A percentile compares a stretch with the other conserved stretches of the same genome.
These are phyloP conservation scores for Handroanthus guayacan DNA, from an alignment of 257 asterid genomes.

Conservation along the genomic window DNA sequence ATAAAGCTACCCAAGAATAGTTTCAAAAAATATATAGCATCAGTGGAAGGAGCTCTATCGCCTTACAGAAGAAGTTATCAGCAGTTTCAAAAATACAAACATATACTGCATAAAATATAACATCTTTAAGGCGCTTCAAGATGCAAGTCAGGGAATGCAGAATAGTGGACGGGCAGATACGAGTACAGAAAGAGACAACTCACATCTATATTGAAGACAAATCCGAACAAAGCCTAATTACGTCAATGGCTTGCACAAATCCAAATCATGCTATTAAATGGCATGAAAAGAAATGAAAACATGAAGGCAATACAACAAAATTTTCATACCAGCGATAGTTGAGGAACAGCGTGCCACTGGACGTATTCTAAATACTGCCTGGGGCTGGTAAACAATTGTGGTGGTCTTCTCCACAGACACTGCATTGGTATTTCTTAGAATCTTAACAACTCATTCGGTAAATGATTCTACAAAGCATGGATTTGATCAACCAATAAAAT, in stretches of 20 bases:
- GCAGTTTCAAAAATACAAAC: too few relatives aligned
- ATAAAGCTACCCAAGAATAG: too few relatives aligned
- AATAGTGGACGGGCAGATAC: too few relatives aligned
- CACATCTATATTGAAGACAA: neutral
- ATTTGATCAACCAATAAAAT: too few relatives aligned
- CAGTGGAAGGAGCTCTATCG: too few relatives aligned
- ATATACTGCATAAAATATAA: too few relatives aligned
- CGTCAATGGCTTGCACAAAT: neutral
- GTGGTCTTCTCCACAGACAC: slow-evolving; percentile 93
- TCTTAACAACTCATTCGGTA: slow-evolving; percentile 31
- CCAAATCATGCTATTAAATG: neutral
- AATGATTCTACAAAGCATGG: neutral
- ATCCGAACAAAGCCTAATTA: slow-evolving; percentile 6
- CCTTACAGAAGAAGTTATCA: too few relatives aligned
- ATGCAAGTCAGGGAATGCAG: too few relatives aligned
- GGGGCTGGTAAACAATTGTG: slow-evolving; percentile 92
- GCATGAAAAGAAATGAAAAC: slow-evolving; percentile 8
- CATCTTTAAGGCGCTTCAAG: too few relatives aligned
- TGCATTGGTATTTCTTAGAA: slow-evolving; percentile 46
- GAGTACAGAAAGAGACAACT: too few relatives aligned
- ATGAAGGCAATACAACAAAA: slow-evolving; percentile 19
- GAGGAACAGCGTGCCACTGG: slow-evolving; percentile 97
- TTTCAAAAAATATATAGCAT: too few relatives aligned
- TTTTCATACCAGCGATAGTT: slow-evolving; percentile 77
- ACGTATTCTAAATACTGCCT: slow-evolving; percentile 92